phyloP scores from a whole-genome alignment of 805 yeast species.

The Suhomyces vadensis region DNA sequence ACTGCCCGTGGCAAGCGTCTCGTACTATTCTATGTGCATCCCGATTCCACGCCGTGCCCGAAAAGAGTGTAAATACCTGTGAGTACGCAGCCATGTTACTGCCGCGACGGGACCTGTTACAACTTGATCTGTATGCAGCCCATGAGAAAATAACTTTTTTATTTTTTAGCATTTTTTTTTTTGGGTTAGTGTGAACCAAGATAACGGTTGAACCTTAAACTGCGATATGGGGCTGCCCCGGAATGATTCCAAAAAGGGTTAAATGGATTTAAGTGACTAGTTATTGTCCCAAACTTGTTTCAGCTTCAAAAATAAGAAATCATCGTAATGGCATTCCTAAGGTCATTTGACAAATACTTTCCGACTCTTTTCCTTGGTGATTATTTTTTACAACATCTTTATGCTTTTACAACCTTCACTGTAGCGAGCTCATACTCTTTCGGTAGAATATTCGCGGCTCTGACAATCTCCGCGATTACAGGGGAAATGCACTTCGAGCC shows the following conservation, averaged over 20 bases:
- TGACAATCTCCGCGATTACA: no score
- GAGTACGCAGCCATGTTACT: conserved; percentile 2
- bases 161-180: background rate
- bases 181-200: background rate
- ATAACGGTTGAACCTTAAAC: background rate
- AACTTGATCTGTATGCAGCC: background rate
- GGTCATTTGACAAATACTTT: no score
- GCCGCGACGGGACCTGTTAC: conserved; percentile 2
- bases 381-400: no score
- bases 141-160: background rate
- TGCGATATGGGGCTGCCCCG: background rate
- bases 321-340: no score
- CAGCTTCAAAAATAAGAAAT: no score
- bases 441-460: no score
- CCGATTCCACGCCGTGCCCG: conserved; percentile 2
- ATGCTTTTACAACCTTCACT: no score
- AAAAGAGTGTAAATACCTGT: background rate
- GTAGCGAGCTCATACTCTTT: no score
- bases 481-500: no score
- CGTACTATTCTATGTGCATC: conserved; percentile 3
- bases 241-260: background rate
- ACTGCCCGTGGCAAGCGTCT: background rate
- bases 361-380: no score
- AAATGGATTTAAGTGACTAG: background rate
- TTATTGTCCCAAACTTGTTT: background rate